Evolutionary conservation across 1,284 basidiomycete genomes (phyloP), one percentile per base, ranked within the genome.

Genomic region (Omphalotus olearius): DNA sequence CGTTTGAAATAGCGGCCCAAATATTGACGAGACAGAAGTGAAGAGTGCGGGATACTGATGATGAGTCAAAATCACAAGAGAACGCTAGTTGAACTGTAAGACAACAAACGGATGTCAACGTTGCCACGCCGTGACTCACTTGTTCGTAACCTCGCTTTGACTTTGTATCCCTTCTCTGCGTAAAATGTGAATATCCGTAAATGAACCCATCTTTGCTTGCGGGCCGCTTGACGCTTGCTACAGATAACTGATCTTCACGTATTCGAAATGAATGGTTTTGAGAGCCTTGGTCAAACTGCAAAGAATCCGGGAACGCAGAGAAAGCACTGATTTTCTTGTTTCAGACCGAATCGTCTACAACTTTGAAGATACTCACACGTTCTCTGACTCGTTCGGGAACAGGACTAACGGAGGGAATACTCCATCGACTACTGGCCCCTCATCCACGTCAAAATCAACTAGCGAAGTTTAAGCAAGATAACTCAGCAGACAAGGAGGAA

Each of bases 221-320:
- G 2, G 72, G 72, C 41, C 72, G 66, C 45, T 66, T 70, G 20
- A 64, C 60, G 28, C 62, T 55, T 41, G 61, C 54, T 36, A 66
- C 57, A 33, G 62, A 49, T 18, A 58, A 49, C 16, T 64, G 50
- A 44, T 69, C 65, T 55, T 77, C 75, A 50, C 83, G 78, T 50
- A 89, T 76, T 42, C 85, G 78, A 65, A 91, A 91, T 0, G 87
- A 90, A 62, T 91, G 86, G 2, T 74, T 75, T 62, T 85, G 79
- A 1, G 80, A 80, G 7, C 88, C 82, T 67, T 92, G 76, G 45
- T 88, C 83, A 54, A 91, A 91, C 49, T 91, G 83, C 0, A 84
- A 72, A 0, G 92, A 94, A 62, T 98, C 95, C 0, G 96, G 96
- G 62, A 99, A 94, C 0, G 93, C 85, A 0, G 91, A 93, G 69